These are phyloP conservation scores for Phragmites australis DNA, from an alignment of 176 grass and related monocot genomes.

Conservation along the genomic window DNA sequence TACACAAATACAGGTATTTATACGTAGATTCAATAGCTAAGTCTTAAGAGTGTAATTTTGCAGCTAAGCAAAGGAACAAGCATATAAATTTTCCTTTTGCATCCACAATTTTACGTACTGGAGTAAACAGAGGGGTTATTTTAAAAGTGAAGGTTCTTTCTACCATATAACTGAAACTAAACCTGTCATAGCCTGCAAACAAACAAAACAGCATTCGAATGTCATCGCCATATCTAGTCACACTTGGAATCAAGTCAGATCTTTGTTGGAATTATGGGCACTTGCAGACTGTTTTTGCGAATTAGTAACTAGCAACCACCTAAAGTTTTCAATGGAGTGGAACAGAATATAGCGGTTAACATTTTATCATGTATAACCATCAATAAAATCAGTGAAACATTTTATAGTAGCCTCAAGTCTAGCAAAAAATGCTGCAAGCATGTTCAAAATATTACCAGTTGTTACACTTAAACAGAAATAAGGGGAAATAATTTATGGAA, in stretches of 20 bases:
- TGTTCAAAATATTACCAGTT: neutral
- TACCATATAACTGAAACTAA: constrained; percentile 10
- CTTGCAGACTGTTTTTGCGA: neutral
- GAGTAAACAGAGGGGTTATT: constrained; percentile 10
- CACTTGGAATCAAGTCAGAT: neutral
- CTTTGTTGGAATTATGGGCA: constrained; percentile 3
- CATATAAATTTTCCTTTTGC: constrained; percentile 15
- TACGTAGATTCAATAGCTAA: constrained; percentile 18
- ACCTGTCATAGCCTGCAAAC: neutral
- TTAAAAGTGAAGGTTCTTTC: neutral
- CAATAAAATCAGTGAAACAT: constrained; percentile 1
- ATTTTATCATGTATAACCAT: constrained; percentile 17
- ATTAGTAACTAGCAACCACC: neutral
- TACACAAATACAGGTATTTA: neutral
- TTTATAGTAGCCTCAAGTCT: constrained; percentile 4
- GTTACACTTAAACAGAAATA: neutral
- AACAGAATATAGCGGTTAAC: constrained; percentile 11
- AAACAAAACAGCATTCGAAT: neutral
- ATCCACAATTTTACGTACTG: constrained; percentile 4
- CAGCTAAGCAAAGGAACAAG: neutral
- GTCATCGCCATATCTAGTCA: constrained; percentile 17
- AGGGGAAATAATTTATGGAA: neutral
- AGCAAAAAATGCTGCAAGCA: constrained; percentile 11
- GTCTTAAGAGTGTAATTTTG: constrained; percentile 22
- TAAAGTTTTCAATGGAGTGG: constrained; percentile 4